Evolutionary conservation across 2,329 filamentous ascomycete genomes (phyloP).

Genomic region (Exophiala bonariae): DNA sequence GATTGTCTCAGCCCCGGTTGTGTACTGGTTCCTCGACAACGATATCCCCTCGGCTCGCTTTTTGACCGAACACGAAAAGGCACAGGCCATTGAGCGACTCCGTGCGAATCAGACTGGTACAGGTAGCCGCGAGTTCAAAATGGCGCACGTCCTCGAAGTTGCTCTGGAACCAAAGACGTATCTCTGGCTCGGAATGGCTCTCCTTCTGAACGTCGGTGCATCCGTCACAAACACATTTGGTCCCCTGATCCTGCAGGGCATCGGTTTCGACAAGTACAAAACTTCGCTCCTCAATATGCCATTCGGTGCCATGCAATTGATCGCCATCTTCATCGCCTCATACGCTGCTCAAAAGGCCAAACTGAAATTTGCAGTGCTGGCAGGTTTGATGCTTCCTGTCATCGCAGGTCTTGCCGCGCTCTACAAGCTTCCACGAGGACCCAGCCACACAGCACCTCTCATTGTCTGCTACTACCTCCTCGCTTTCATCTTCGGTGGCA

Average conservation of each 20-base stretch:
- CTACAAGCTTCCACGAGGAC: conserved; percentile 51
- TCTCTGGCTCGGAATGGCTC: conserved; percentile 60
- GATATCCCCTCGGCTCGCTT: conserved; percentile 56
- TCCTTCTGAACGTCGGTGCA: conserved; percentile 66
- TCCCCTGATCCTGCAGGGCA: conserved; percentile 60
- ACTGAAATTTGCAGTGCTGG: conserved; percentile 58
- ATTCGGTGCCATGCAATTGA: conserved; percentile 62
- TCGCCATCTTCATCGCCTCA: conserved; percentile 60
- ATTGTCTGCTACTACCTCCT: conserved; percentile 66
- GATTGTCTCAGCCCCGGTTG: conserved; percentile 56
- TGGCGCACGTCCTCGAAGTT: conserved; percentile 44
- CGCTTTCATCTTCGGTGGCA: conserved; percentile 65
- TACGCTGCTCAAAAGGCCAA: conserved; percentile 59
- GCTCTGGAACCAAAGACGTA: conserved; percentile 50
- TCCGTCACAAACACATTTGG: conserved; percentile 66
- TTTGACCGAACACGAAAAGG: conserved; percentile 47
- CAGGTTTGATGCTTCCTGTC: conserved; percentile 58
- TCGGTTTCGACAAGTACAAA: conserved; percentile 59
- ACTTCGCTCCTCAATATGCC: conserved; percentile 67
- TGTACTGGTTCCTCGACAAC: conserved; percentile 62
- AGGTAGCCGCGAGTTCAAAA: conserved; percentile 47
- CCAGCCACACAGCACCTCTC: conserved; percentile 47
- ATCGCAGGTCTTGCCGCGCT: conserved; percentile 56
- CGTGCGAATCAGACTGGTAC: conserved; percentile 53
- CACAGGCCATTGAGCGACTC: conserved; percentile 49